Base-by-base conservation (phyloP, 2,329 filamentous ascomycete genomes). In the Fusarium anguioides region DNA sequence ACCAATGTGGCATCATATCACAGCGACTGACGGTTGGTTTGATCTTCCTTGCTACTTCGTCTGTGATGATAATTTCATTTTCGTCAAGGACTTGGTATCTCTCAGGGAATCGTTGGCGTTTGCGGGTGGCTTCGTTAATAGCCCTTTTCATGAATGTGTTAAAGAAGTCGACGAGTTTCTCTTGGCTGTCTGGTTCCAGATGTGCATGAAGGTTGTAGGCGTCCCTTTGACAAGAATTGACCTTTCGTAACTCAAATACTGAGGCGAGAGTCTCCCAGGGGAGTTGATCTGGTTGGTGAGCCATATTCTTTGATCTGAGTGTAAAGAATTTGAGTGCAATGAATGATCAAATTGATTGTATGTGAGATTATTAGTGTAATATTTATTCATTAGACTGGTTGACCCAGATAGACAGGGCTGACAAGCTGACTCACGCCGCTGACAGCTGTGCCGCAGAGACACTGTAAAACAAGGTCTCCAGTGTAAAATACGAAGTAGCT, bases 181-280 rank as follows among this genome's bases (percentile, higher is more conserved):
- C 21, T 33, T 3, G 18, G 14, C 21, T 31, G 6, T 46, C 47
- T 33, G 42, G 35, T 15, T 55, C 12, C 7, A 33, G 33, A n/a
- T 20, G 50, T 1, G 39, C 21, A 17, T 69, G 66, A 7, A 69
- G 42, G n/a, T 69, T 60, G 3, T 17, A 5, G 0, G 66, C 66
- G 5, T 26, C 29, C 2, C 60, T 40, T 21, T 69, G 54, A 26
- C 58, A 69, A 2, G n/a, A 2, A 20, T 67, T 69, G 20, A 26
- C 8, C 3, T 15, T 5, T 6, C 21, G 52, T 6, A 69, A 20
- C 36, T 69, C 40, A 11, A 69, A 39, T 1, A 51, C 40, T 5
- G 66, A 58, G 2, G 60, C 56, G 23, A 69, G 27, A n/a, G 23
- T 7, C 4, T 48, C 45, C 65, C 65, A 69, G 7, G 61, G 65